Base-by-base conservation (phyloP, 1,284 basidiomycete species). In the Peniophora sp. region DNA sequence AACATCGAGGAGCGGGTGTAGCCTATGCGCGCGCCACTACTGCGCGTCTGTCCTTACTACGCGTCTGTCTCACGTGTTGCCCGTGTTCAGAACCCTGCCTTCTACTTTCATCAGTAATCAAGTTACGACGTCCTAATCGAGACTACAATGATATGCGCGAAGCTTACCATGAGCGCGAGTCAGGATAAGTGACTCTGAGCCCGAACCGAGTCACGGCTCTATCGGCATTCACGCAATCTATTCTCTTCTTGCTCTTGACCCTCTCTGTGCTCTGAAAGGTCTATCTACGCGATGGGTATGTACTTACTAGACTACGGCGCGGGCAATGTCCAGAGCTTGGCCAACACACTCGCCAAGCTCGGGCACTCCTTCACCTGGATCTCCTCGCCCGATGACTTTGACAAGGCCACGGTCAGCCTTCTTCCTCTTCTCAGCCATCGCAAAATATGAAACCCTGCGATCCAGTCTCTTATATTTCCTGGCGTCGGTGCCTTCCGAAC, bases 401-500 rank as follows among this genome's bases (percentile, higher is more conserved):
- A 82, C 60, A 83, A 86, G 62, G 94, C 94, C 48, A 86, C 93
- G 52, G 95, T 97, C 66, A 74, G 93, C 23, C 20, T 51, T 47
- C 43, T 45, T 45, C 46, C 56, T 35, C 52, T 44, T 50, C 49
- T 11, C 24, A 45, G 45, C 16, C 49, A 50, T 39, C 48, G 27
- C 19, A 52, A 46, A 43, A 38, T 41, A 55, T 53, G 27, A 51
- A 52, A 52, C 49, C 52, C 46, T 54, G 52, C 57, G 50, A 32
- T 32, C 59, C 49, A 98, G 96, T 89, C 85, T 69, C 84, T 99
- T 62, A 78, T 99, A 61, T 99, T 99, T 66, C 97, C 97, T 47
- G 97, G 97, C n/a, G 97, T 99, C 43, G 97, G 97, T 23, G 83
- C 93, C 6, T 99, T 98, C 65, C 86, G 88, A 50, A 85, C 87